Evolutionary conservation across 179 eudicot species (phyloP).

Genomic region (Sideroxylon spinosum): DNA sequence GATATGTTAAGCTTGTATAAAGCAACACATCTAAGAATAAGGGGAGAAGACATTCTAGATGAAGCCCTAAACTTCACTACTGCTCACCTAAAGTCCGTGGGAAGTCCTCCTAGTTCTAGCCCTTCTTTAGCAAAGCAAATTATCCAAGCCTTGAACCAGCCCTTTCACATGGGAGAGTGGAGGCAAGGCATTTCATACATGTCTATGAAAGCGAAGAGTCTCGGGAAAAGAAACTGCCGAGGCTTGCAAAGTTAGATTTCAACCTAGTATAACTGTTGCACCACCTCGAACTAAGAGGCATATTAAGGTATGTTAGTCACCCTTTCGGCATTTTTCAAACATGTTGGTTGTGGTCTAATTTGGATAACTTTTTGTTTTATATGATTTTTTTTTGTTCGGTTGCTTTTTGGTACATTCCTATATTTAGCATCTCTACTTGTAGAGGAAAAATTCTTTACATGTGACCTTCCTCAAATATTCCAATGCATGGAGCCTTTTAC

Average conservation of each 20-base stretch:
- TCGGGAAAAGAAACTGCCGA: background rate
- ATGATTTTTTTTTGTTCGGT: background rate
- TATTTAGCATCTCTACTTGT: too few species aligned
- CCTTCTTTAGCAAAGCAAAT: background rate
- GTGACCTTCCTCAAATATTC: too few species aligned
- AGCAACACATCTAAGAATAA: slow-evolving; percentile 1
- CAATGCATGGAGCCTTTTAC: too few species aligned
- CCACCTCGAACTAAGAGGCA: background rate
- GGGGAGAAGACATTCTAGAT: slow-evolving; percentile 9
- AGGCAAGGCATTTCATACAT: too few species aligned
- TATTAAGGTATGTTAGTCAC: background rate
- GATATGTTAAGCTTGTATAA: slow-evolving; percentile 17
- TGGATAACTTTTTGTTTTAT: background rate
- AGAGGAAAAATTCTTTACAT: too few species aligned
- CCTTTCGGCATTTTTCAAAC: background rate
- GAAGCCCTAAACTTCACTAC: slow-evolving; percentile 14
- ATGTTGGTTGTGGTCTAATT: too few species aligned
- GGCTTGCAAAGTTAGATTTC: slow-evolving; percentile 16
- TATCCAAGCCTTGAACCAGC: too few species aligned
- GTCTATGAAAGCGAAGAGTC: background rate
- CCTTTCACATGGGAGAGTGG: background rate
- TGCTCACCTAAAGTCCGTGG: background rate
- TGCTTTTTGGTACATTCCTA: too few species aligned
- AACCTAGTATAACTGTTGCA: slow-evolving; percentile 9
- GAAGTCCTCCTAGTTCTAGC: too few species aligned